Conservation (phyloP, 2,329 filamentous ascomycete species). For the Rhinocladiella mackenziei region DNA sequence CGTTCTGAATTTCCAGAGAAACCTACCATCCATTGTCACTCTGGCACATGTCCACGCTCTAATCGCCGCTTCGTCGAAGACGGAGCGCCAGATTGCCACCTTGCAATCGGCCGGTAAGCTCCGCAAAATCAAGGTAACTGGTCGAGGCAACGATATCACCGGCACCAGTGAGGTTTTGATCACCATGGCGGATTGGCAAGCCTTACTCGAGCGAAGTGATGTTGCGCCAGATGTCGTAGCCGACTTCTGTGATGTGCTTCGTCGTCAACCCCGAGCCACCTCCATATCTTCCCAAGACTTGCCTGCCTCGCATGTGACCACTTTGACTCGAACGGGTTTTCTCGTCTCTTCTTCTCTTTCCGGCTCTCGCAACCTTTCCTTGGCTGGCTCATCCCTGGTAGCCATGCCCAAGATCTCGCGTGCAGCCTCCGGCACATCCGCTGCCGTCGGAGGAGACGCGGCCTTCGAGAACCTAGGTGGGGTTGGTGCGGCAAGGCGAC, state of each 20-base stretch:
- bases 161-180: conserved; percentile 58
- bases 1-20: conserved; percentile 53
- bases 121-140: conserved; percentile 54
- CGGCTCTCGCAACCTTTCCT: conserved; percentile 18
- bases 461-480: conserved; percentile 30
- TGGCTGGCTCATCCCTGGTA: conserved; percentile 21
- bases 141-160: conserved; percentile 53
- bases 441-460: conserved; percentile 30
- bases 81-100: conserved; percentile 56
- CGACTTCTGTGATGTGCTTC: conserved; percentile 38
- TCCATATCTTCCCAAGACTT: conserved; percentile 46
- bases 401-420: conserved; percentile 26
- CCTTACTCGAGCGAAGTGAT: conserved; percentile 36
- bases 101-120: conserved; percentile 50
- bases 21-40: conserved; percentile 56
- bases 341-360: conserved; percentile 47
- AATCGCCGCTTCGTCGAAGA: conserved; percentile 52
- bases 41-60: conserved; percentile 59
- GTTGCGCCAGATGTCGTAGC: conserved; percentile 20
- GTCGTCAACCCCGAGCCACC: conserved; percentile 44
- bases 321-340: conserved; percentile 52
- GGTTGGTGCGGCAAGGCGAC: conserved; percentile 20
- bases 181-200: conserved; percentile 51
- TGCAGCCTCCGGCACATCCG: conserved; percentile 39
- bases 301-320: conserved; percentile 44